Evolutionary conservation across 495 filamentous ascomycete species (phyloP).

Genomic region (Talaromyces trachyspermus): DNA sequence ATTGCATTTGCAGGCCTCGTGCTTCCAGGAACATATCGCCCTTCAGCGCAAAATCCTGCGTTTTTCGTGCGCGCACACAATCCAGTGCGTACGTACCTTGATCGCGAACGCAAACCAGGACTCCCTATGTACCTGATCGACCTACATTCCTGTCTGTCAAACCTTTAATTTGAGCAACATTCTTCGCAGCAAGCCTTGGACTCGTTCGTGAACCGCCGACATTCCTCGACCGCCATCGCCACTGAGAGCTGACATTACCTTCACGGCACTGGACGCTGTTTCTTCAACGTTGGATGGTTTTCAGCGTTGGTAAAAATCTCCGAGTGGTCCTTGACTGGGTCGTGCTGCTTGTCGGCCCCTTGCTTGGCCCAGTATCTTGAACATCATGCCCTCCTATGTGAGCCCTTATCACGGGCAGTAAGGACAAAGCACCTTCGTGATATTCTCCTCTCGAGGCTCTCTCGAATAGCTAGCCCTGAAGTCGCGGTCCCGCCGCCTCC

Average conservation of each 20-base stretch:
- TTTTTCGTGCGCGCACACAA: too few relatives aligned
- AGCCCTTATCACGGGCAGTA: slow-evolving; percentile 40
- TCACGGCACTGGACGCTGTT: background rate
- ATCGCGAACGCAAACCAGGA: slow-evolving; percentile 7
- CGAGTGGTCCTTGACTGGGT: slow-evolving; percentile 34
- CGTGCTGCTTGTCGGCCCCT: slow-evolving; percentile 33
- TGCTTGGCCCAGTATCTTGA: slow-evolving; percentile 23
- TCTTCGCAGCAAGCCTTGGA: slow-evolving; percentile 17
- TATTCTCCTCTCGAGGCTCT: slow-evolving; percentile 21
- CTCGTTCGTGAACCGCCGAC: slow-evolving; percentile 22
- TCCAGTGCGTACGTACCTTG: slow-evolving; percentile 9
- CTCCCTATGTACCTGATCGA: background rate
- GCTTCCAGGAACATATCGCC: background rate
- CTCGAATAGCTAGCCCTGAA: slow-evolving; percentile 17
- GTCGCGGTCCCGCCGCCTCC: slow-evolving; percentile 22
- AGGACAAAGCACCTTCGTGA: slow-evolving; percentile 24
- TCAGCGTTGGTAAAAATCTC: slow-evolving; percentile 29
- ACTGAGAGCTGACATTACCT: background rate
- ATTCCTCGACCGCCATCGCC: slow-evolving; percentile 25
- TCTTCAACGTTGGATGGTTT: slow-evolving; percentile 3
- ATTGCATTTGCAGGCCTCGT: slow-evolving; percentile 5
- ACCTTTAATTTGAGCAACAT: slow-evolving; percentile 17
- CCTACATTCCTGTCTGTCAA: slow-evolving; percentile 32
- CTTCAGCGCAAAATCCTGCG: background rate
- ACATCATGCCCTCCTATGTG: slow-evolving; percentile 28